Percentiles rank a stretch among this genome's conserved stretches.
phyloP scores from a whole-genome alignment of 139 green algal genomes.

The Spirogloea muscicola region DNA sequence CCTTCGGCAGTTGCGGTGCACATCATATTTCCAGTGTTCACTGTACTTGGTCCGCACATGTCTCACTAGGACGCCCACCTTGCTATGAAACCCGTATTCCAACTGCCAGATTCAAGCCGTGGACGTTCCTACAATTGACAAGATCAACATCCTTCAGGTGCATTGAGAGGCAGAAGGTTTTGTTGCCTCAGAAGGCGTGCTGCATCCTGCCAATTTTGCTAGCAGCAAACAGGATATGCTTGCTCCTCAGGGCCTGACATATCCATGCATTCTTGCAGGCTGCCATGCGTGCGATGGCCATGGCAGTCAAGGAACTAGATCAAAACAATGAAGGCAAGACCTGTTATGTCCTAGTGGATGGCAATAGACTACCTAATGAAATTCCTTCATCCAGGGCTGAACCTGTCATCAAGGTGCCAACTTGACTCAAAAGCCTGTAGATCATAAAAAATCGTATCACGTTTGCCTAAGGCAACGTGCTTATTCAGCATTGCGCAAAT shows the following conservation, averaged over 20 bases:
- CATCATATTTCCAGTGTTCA: too few species aligned
- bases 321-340: background rate
- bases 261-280: slow-evolving; percentile 21
- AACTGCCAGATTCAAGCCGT: slow-evolving; percentile 66
- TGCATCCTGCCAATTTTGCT: background rate
- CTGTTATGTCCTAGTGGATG: slow-evolving; percentile 63
- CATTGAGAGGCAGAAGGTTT: background rate
- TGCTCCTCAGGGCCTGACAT: background rate
- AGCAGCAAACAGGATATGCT: background rate
- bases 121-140: slow-evolving; percentile 69
- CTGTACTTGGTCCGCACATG: too few species aligned
- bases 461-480: background rate
- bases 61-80: too few species aligned
- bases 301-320: slow-evolving; percentile 7
- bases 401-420: slow-evolving; percentile 35
- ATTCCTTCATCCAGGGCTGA: slow-evolving; percentile 4
- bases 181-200: background rate
- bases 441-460: too few species aligned
- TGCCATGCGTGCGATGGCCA: slow-evolving; percentile 46
- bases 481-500: background rate
- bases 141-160: slow-evolving; percentile 84
- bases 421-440: slow-evolving; percentile 46
- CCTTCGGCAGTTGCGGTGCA: too few species aligned
- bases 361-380: slow-evolving; percentile 43
- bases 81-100: too few species aligned